Base-by-base conservation (phyloP, 805 yeast genomes). In the Yamadazyma akitaensis region DNA sequence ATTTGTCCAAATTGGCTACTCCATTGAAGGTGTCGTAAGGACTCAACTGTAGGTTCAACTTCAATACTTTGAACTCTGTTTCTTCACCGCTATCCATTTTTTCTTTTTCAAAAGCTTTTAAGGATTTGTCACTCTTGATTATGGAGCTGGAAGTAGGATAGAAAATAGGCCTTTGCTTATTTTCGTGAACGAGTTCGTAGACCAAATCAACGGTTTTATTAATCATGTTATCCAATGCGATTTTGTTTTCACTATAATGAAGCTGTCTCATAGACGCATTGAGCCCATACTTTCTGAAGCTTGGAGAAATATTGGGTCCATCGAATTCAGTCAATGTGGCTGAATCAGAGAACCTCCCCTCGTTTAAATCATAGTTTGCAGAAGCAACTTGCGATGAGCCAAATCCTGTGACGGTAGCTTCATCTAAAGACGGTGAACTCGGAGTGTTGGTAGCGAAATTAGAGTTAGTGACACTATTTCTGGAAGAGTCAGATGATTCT, bases 171-270 rank as follows among this genome's bases (percentile, higher is more conserved):
- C 89, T 65, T 26, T 67, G 63, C 24, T 65, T 68, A 57, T 86
- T 86, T 57, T 85, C 91, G 1, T 49, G 54, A 17, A 74, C 70
- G 14, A 86, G 62, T 17, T 81, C 80, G 17, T 63, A 58, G 41
- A 86, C 58, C 24, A 84, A 57, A 33, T 74, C 77, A 12, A 75
- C 66, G 1, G 84, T 76, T 26, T 76, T 71, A 49, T 74, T 67
- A 47, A 86, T 82, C 1, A 84, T 74, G 43, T 86, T 70, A 48
- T 81, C 84, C 46, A 91, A 68, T 0, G 84, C 75, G 0, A 80
- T 68, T 46, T 85, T 77, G 67, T 84, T 83, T 55, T 84, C 82
- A 59, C 88, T 88, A 62, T 86, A 92, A 50, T 80, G 85, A 47
- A 85, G 66, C 59, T 91, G 96, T 48, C 82, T 80, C 28, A 85